Evolutionary conservation across 768 basidiomycete species (phyloP), one percentile per base, ranked within the genome.

Genomic region (Hygrophorus russula): DNA sequence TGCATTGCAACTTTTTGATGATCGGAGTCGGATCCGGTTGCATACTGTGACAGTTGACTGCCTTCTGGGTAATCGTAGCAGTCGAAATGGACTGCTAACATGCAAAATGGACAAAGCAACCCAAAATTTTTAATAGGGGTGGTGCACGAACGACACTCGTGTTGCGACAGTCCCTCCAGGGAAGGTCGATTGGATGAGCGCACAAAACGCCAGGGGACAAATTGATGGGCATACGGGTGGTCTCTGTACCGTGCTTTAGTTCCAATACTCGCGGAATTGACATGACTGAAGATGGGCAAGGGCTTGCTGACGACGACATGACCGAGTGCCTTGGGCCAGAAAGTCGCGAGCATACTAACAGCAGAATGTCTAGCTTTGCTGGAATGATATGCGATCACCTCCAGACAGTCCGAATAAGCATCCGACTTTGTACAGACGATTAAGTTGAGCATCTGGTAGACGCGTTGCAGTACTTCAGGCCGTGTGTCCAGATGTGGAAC

Each of bases 31-130:
- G 66, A 52, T 13, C 60, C 51, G 48, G 68, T 58, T 14, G 65
- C 55, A 49, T 83, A 83, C 49, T 80, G 70, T 5, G 70, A 56
- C 45, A 76, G 58, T 45, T 72, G 66, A 49, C 71, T 79, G 18
- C 82, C 84, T 39, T 74, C 72, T 5, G 77, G 73, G 46, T 78
- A 68, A 50, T 84, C 78, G 52, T 86, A 88, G 62, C 88, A 92
- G 49, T 80, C 76, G 46, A 86, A 75, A 58, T 92, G 88, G 5
- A 85, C 74, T 1, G 68, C 61, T 46, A 76, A 81, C 56, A 73
- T 66, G 59, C 87, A 88, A 39, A 80, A 69, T 0, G 80, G 70
- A 53, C 87, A 90, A 9, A 79, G 58, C 5, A 92, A 62, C 4
- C 78, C 82, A 53, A 83, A 85, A n/a, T 79, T 85, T 33, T 58